phyloP scores from a whole-genome alignment of 2,329 filamentous ascomycete species.

The Neonectria magnoliae region DNA sequence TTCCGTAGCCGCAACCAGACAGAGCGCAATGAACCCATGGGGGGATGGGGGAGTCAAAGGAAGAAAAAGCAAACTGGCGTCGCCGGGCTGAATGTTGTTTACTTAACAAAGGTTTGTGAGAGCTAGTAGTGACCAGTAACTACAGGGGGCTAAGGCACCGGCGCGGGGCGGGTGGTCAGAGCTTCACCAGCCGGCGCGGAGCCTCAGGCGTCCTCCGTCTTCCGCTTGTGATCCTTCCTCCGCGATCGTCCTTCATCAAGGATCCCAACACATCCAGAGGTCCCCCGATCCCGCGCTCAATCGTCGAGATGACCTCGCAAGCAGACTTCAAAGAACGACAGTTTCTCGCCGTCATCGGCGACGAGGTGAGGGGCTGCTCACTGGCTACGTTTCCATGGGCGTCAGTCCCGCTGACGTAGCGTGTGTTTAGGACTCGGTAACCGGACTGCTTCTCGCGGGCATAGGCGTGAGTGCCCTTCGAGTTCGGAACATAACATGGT shows the following conservation, averaged over 20 bases:
- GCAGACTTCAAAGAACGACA: conserved; percentile 83
- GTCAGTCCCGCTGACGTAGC: conserved; percentile 41
- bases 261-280: conserved; percentile 23
- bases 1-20: conserved; percentile 9
- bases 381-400: background rate
- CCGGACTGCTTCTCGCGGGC: conserved; percentile 91
- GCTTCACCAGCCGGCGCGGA: conserved; percentile 37
- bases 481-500: background rate
- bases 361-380: conserved; percentile 73
- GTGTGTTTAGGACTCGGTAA: conserved; percentile 83
- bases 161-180: conserved; percentile 43
- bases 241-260: conserved; percentile 28
- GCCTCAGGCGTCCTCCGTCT: conserved; percentile 35
- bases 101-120: conserved; percentile 39
- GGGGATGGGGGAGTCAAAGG: conserved; percentile 4
- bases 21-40: conserved; percentile 2
- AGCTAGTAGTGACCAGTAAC: conserved; percentile 33
- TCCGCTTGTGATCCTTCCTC: conserved; percentile 27
- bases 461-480: conserved; percentile 75
- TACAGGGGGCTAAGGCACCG: conserved; percentile 30
- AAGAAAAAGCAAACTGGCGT: conserved; percentile 5
- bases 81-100: conserved; percentile 38
- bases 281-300: conserved; percentile 8
- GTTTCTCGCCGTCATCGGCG: conserved; percentile 96
- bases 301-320: conserved; percentile 58